phyloP scores from a whole-genome alignment of 1,139 yeast species.

The Starmera stellimalicola region DNA sequence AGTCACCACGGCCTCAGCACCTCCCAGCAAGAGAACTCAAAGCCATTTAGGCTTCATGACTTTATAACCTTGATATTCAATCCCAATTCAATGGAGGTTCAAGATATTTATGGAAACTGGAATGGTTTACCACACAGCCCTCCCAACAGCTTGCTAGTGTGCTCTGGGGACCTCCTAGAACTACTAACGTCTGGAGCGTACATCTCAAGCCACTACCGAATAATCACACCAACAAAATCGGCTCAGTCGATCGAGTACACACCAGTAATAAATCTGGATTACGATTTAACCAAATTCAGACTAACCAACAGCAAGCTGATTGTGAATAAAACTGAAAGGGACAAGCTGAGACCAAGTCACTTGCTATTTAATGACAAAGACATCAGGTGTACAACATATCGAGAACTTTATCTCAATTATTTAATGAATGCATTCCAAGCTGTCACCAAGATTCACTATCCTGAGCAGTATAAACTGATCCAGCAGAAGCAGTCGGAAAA shows the following conservation, averaged over 20 bases:
- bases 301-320: conserved; percentile 17
- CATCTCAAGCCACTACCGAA: conserved; percentile 49
- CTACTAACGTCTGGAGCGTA: conserved; percentile 43
- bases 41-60: conserved; percentile 37
- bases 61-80: conserved; percentile 46
- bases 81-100: conserved; percentile 43
- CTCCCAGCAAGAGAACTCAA: conserved; percentile 61
- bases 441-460: conserved; percentile 52
- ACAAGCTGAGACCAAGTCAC: conserved; percentile 23
- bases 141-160: conserved; percentile 32
- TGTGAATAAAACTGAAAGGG: conserved; percentile 28
- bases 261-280: conserved; percentile 21
- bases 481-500: background rate
- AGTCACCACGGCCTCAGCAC: no score
- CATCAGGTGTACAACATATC: conserved; percentile 32
- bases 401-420: conserved; percentile 42
- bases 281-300: background rate
- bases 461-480: conserved; percentile 31
- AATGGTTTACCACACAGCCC: conserved; percentile 33
- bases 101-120: conserved; percentile 54
- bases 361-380: conserved; percentile 33
- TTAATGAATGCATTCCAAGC: conserved; percentile 50
- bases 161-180: conserved; percentile 42
- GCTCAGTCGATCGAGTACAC: conserved; percentile 38
- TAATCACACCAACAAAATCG: conserved; percentile 39